Evolutionary conservation across 352 stramenopile species (phyloP).

Genomic region (Hyaloperonospora arabidopsidis): DNA sequence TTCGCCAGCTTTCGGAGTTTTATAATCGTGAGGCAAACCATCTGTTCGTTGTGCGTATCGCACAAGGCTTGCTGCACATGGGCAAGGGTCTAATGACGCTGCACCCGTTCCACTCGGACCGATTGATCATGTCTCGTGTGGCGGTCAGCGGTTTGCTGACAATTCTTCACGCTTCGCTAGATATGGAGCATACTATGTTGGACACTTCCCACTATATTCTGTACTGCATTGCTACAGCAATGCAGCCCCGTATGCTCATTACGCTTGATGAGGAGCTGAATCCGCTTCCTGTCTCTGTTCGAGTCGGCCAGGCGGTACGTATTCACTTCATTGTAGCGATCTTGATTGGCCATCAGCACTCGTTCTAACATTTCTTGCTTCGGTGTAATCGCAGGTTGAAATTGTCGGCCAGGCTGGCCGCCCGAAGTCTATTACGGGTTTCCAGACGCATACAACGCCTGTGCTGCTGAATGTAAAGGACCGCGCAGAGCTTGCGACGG

Average conservation of each 20-base stretch:
- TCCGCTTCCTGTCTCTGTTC: slow-evolving; percentile 94
- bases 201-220: slow-evolving; percentile 98
- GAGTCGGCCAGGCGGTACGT: slow-evolving; percentile 95
- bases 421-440: slow-evolving; percentile 99
- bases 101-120: slow-evolving; percentile 97
- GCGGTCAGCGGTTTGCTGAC: slow-evolving; percentile 93
- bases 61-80: slow-evolving; percentile 98
- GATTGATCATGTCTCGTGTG: slow-evolving; percentile 81
- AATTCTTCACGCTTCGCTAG: slow-evolving; percentile 93
- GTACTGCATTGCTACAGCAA: slow-evolving; percentile 96
- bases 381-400: slow-evolving; percentile 74
- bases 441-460: slow-evolving; percentile 99
- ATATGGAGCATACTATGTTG: slow-evolving; percentile 97
- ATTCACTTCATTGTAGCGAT: neutral
- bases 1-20: slow-evolving; percentile 96
- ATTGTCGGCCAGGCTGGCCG: slow-evolving; percentile 98
- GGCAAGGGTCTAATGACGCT: slow-evolving; percentile 98
- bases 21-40: slow-evolving; percentile 96
- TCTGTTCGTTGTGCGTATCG: slow-evolving; percentile 97
- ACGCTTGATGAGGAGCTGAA: slow-evolving; percentile 96
- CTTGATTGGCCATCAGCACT: neutral
- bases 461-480: slow-evolving; percentile 97
- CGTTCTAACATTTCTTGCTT: slow-evolving; percentile 15
- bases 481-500: slow-evolving; percentile 95
- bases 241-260: slow-evolving; percentile 98